Evolutionary conservation across 495 filamentous ascomycete species (phyloP).

Genomic region (Hypomontagnella monticulosa): DNA sequence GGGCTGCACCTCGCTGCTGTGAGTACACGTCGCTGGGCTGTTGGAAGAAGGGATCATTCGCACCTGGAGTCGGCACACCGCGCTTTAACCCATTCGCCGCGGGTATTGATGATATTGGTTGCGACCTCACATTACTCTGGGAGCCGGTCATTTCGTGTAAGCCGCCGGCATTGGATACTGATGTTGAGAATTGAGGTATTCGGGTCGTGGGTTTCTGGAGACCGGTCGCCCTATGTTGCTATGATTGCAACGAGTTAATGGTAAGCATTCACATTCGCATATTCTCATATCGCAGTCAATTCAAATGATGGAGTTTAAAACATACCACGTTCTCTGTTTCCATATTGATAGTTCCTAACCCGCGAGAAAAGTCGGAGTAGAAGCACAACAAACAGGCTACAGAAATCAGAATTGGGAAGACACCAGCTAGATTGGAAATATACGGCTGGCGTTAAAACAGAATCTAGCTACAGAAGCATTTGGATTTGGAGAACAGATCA

Average conservation of each 20-base stretch:
- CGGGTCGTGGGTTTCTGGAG: conserved; percentile 22
- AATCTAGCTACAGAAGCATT: conserved; percentile 10
- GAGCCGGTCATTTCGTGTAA: conserved; percentile 64
- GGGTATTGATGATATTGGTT: conserved; percentile 61
- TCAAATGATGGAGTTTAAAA: background rate
- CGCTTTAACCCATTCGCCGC: conserved; percentile 51
- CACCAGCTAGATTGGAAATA: conserved; percentile 9
- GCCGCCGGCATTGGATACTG: conserved; percentile 20
- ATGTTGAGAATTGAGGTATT: conserved; percentile 30
- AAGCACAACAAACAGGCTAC: conserved; percentile 47
- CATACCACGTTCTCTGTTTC: conserved; percentile 56
- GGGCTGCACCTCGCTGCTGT: conserved; percentile 40
- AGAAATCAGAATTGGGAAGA: background rate
- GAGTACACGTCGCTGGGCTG: conserved; percentile 18
- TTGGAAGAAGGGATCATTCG: conserved; percentile 29
- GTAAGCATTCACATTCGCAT: background rate
- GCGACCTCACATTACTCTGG: conserved; percentile 72
- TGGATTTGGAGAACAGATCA: background rate
- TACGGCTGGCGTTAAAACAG: conserved; percentile 2
- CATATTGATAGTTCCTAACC: conserved; percentile 51
- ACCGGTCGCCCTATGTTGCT: conserved; percentile 27
- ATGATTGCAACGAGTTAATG: conserved; percentile 18
- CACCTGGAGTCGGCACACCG: conserved; percentile 46
- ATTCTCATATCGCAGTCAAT: background rate
- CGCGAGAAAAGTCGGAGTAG: conserved; percentile 36